Conservation (phyloP, 768 basidiomycete genomes). For the Serendipita vermifera region DNA sequence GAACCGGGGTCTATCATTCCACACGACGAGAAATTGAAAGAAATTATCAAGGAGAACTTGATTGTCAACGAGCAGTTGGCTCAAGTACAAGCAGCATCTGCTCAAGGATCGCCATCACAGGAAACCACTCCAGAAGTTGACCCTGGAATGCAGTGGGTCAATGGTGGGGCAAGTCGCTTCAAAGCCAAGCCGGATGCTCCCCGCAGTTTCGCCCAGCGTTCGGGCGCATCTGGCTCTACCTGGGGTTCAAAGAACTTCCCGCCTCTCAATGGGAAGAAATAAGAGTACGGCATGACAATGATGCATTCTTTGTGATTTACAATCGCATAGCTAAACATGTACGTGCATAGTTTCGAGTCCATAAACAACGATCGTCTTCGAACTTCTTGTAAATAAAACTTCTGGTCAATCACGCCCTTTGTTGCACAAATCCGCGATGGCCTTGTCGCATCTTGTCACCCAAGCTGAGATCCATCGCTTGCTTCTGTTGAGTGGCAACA, state of each 20-base stretch:
- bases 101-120: neutral
- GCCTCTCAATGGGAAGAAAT: neutral
- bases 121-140: neutral
- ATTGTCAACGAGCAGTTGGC: too few relatives aligned
- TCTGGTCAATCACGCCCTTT: neutral
- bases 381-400: neutral
- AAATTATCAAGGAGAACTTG: too few relatives aligned
- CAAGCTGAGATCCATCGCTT: constrained; percentile 1
- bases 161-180: too few relatives aligned
- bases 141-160: too few relatives aligned
- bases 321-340: neutral
- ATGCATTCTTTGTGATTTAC: neutral
- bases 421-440: neutral
- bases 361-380: neutral
- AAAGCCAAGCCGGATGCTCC: too few relatives aligned
- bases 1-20: too few relatives aligned
- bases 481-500: neutral
- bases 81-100: too few relatives aligned
- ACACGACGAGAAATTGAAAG: too few relatives aligned
- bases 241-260: neutral
- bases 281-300: neutral
- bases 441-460: constrained; percentile 7
- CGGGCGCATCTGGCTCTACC: neutral
- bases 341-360: neutral
- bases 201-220: too few relatives aligned